Conservation (phyloP, 352 stramenopile species). For the Phytophthora macrochlamydospora region DNA sequence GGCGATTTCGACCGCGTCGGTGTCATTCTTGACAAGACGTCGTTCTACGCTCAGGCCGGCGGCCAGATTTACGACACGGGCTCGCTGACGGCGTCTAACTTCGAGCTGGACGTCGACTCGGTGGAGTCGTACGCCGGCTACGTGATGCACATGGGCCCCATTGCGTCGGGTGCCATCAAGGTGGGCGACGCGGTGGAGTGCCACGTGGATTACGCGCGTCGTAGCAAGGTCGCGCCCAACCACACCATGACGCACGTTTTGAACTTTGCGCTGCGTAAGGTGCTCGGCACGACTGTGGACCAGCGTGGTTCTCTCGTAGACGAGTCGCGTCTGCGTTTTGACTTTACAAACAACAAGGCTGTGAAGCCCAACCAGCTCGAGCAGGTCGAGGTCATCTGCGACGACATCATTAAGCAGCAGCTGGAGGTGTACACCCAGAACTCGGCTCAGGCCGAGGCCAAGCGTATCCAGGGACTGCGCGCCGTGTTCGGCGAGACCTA, state of each 20-base stretch:
- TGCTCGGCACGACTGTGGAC: conserved; percentile 94
- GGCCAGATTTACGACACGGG: conserved; percentile 97
- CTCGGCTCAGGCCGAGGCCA: conserved; percentile 93
- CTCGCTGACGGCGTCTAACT: conserved; percentile 53
- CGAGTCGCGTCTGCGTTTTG: conserved; percentile 97
- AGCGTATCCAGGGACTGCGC: conserved; percentile 95
- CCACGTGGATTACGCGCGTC: conserved; percentile 95
- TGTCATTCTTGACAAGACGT: conserved; percentile 96
- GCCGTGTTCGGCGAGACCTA: conserved; percentile 99
- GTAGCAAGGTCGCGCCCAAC: conserved; percentile 96
- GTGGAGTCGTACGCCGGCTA: conserved; percentile 97
- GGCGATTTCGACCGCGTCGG: conserved; percentile 91
- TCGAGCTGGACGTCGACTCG: conserved; percentile 84
- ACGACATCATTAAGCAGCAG: conserved; percentile 88
- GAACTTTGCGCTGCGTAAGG: conserved; percentile 96
- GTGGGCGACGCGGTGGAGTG: conserved; percentile 89
- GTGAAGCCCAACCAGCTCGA: conserved; percentile 92
- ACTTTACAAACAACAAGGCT: conserved; percentile 98
- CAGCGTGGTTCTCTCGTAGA: conserved; percentile 98
- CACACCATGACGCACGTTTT: conserved; percentile 99
- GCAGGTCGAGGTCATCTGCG: conserved; percentile 86
- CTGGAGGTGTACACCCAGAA: conserved; percentile 93
- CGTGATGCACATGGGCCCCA: conserved; percentile 94
- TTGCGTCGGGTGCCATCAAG: conserved; percentile 69
- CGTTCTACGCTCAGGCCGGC: conserved; percentile 98